Conservation (phyloP, 2,329 filamentous ascomycete genomes). For the Zarea fungicola region DNA sequence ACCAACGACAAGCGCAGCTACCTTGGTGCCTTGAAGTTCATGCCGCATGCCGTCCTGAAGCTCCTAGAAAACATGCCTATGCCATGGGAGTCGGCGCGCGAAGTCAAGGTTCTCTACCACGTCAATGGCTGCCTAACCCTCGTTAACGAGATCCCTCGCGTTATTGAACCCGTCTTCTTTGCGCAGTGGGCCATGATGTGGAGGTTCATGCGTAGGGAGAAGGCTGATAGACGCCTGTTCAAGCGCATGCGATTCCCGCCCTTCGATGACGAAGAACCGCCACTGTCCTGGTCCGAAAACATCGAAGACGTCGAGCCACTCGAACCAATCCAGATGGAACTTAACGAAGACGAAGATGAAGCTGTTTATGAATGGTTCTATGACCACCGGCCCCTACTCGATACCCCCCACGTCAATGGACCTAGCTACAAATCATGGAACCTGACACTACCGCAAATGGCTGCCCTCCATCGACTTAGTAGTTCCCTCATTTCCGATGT, state of each 20-base stretch:
- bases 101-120: slow-evolving; percentile 97
- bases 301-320: slow-evolving; percentile 97
- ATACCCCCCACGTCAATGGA: slow-evolving; percentile 91
- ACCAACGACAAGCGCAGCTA: slow-evolving; percentile 98
- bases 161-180: slow-evolving; percentile 96
- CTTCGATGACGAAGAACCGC: slow-evolving; percentile 97
- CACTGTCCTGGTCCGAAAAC: slow-evolving; percentile 96
- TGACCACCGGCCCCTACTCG: slow-evolving; percentile 82
- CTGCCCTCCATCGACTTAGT: slow-evolving; percentile 86
- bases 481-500: slow-evolving; percentile 86
- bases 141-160: slow-evolving; percentile 92
- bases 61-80: slow-evolving; percentile 99
- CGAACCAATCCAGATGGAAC: slow-evolving; percentile 97
- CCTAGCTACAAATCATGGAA: slow-evolving; percentile 98
- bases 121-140: slow-evolving; percentile 95
- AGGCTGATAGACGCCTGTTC: slow-evolving; percentile 91
- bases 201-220: slow-evolving; percentile 96
- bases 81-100: slow-evolving; percentile 95
- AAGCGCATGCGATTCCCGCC: slow-evolving; percentile 99
- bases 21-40: slow-evolving; percentile 94
- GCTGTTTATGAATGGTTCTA: slow-evolving; percentile 97
- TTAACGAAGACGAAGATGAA: slow-evolving; percentile 88
- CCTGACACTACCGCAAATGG: slow-evolving; percentile 89
- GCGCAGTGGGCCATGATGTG: slow-evolving; percentile 99
- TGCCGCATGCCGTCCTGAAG: slow-evolving; percentile 97